These are phyloP conservation scores for Saposhnikovia divaricata DNA, from an alignment of 129 eudicot species.

Conservation along the genomic window DNA sequence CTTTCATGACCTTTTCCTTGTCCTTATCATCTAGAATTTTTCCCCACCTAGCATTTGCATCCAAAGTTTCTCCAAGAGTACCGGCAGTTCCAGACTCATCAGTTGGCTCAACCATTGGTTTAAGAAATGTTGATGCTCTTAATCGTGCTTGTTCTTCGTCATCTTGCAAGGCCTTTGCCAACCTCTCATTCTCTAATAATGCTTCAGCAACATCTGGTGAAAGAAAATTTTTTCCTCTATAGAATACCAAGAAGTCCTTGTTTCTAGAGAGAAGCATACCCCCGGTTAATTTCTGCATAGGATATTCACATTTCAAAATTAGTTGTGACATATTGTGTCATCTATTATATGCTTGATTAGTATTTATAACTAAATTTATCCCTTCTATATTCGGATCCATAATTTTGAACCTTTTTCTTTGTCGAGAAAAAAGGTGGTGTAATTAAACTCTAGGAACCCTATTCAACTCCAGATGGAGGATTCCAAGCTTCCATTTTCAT, in stretches of 20 bases:
- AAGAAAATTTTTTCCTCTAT: constrained; percentile 84
- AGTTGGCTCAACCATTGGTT: constrained; percentile 28
- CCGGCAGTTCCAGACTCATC: constrained; percentile 49
- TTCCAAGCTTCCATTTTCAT: too few relatives aligned
- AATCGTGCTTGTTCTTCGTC: constrained; percentile 86
- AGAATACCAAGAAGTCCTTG: constrained; percentile 87
- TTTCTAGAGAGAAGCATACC: constrained; percentile 86
- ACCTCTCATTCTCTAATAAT: constrained; percentile 65
- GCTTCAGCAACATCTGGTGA: constrained; percentile 72
- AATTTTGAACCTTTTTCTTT: neutral
- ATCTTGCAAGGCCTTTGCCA: constrained; percentile 74
- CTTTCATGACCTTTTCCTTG: constrained; percentile 53
- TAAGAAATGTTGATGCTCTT: constrained; percentile 49
- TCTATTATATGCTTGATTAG: neutral
- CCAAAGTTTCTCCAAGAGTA: constrained; percentile 67
- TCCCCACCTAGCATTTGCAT: constrained; percentile 85
- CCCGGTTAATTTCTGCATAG: constrained; percentile 80
- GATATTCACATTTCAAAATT: neutral
- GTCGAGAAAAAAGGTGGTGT: too few relatives aligned
- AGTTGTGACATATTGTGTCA: neutral
- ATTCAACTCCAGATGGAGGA: too few relatives aligned
- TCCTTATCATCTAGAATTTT: constrained; percentile 43
- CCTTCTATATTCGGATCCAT: neutral
- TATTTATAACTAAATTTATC: neutral
- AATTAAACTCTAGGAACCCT: too few relatives aligned